A percentile compares a stretch with the other conserved stretches of the same genome.
Evolutionary conservation across 805 yeast species (phyloP).

Genomic region (Starmerella cellae): DNA sequence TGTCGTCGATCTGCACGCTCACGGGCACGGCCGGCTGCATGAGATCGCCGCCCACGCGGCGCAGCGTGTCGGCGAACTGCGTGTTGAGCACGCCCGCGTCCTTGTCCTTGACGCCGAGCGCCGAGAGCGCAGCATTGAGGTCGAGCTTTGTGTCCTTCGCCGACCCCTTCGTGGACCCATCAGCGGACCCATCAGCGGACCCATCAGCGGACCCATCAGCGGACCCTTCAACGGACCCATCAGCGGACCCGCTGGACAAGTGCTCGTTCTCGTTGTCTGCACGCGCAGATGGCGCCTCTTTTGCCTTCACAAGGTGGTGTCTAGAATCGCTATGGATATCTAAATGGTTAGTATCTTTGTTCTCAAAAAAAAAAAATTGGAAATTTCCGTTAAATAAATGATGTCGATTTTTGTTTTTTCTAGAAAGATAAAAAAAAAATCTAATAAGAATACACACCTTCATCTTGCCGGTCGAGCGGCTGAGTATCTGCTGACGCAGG

Average conservation of each 20-base stretch:
- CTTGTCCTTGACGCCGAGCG: neutral
- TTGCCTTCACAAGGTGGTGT: neutral
- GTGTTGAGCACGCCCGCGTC: neutral
- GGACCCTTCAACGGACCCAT: too few species aligned
- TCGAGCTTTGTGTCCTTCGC: neutral
- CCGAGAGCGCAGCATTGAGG: neutral
- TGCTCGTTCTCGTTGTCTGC: too few species aligned
- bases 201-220: too few species aligned
- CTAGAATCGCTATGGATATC: neutral
- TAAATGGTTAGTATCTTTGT: slow-evolving; percentile 8
- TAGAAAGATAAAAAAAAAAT: neutral
- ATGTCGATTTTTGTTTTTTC: neutral
- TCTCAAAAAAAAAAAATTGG: neutral
- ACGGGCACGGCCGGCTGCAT: slow-evolving; percentile 10
- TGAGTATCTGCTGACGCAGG: neutral
- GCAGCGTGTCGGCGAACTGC: slow-evolving; percentile 8
- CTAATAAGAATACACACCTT: slow-evolving; percentile 22
- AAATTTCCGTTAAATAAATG: neutral
- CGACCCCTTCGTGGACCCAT: too few species aligned
- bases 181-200: too few species aligned
- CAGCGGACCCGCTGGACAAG: too few species aligned
- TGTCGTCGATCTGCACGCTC: neutral
- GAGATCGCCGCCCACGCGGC: slow-evolving; percentile 10
- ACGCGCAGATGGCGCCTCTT: too few species aligned
- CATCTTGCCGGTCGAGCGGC: slow-evolving; percentile 22